Evolutionary conservation across 2,329 filamentous ascomycete species (phyloP).

Genomic region (Verticillium longisporum): DNA sequence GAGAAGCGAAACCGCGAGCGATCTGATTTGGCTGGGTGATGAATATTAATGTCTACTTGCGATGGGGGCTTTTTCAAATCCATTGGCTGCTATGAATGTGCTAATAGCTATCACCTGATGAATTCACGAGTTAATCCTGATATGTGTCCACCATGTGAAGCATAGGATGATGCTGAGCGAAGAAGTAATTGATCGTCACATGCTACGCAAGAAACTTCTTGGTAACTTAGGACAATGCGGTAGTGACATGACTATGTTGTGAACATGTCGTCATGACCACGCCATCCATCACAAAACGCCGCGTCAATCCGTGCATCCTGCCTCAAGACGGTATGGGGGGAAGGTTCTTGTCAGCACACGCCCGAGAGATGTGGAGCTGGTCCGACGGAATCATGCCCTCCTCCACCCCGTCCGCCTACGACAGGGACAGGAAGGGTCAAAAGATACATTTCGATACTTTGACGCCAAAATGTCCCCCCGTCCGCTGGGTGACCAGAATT

Average conservation of each 20-base stretch:
- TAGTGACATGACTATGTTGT: too few species aligned
- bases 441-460: too few species aligned
- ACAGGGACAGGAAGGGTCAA: too few species aligned
- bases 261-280: neutral
- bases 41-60: neutral
- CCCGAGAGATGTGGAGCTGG: too few species aligned
- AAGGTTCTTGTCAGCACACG: neutral
- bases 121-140: neutral
- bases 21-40: neutral
- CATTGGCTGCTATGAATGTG: neutral
- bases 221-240: too few species aligned
- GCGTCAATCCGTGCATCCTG: neutral
- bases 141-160: neutral
- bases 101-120: neutral
- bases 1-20: slow-evolving; percentile 5
- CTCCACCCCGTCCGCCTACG: too few species aligned
- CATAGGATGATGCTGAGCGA: too few species aligned
- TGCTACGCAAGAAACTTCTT: too few species aligned
- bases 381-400: too few species aligned
- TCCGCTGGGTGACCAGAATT: slow-evolving; percentile 30
- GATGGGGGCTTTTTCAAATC: neutral
- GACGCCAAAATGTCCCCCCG: slow-evolving; percentile 30
- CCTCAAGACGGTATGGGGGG: neutral
- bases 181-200: too few species aligned
- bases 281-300: neutral